Percentiles rank a stretch among this genome's conserved stretches.
These are phyloP conservation scores for Populus ilicifolia DNA, from an alignment of 345 rosid genomes.

Conservation along the genomic window DNA sequence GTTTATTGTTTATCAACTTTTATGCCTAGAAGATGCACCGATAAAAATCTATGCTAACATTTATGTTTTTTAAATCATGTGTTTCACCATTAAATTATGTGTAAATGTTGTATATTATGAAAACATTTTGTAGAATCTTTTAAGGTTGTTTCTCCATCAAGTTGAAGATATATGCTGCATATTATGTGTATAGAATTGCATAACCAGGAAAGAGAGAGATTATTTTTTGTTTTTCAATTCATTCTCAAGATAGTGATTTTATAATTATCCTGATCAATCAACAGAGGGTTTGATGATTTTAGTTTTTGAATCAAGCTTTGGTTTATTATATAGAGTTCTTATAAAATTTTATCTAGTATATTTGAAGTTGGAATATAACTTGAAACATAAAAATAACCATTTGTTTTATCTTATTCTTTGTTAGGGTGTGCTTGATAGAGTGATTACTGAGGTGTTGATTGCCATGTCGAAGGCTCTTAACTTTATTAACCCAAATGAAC, in stretches of 20 bases:
- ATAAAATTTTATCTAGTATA: not conserved
- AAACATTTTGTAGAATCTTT: not conserved
- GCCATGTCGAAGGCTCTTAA: slow-evolving; percentile 98
- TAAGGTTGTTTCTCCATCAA: too few species aligned
- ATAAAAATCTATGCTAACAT: not conserved
- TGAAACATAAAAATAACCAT: not conserved
- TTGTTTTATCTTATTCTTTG: slow-evolving; percentile 9
- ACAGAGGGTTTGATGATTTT: not conserved
- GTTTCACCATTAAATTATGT: not conserved
- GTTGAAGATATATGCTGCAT: not conserved
- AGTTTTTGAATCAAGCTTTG: not conserved
- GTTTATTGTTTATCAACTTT: not conserved
- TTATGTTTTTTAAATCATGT: not conserved
- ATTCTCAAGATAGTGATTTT: not conserved
- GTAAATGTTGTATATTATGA: not conserved
- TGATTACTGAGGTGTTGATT: slow-evolving; percentile 87
- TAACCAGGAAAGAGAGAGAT: not conserved
- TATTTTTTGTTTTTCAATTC: too few species aligned
- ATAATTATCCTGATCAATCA: not conserved
- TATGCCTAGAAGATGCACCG: not conserved
- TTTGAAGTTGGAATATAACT: not conserved
- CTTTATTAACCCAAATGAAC: slow-evolving; percentile 90
- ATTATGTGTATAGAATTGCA: not conserved
- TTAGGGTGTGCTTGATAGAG: slow-evolving; percentile 91
- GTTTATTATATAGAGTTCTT: not conserved